A percentile compares a stretch with the other conserved stretches of the same genome.
These are phyloP conservation scores for Sparassis latifolia DNA, from an alignment of 1,284 basidiomycete genomes.

Conservation along the genomic window DNA sequence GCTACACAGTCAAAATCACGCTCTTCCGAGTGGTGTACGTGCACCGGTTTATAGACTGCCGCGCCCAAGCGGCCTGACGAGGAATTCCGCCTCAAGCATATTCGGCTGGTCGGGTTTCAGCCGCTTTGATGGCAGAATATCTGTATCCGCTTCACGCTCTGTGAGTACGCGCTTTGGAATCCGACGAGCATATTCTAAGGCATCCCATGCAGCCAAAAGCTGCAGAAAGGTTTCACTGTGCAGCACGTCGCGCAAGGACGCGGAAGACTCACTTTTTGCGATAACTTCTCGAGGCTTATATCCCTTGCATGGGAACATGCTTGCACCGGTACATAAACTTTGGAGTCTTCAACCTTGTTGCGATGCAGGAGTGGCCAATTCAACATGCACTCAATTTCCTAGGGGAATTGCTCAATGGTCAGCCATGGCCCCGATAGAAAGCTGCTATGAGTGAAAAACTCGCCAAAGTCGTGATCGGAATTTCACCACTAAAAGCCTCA, in stretches of 20 bases:
- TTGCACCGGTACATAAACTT: conserved; percentile 66
- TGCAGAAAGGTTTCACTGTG: conserved; percentile 17
- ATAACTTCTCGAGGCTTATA: conserved; percentile 46
- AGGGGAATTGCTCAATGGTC: neutral
- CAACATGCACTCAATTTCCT: conserved; percentile 73
- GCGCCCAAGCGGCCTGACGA: neutral
- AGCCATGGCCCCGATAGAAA: neutral
- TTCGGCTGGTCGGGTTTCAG: neutral
- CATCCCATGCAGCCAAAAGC: conserved; percentile 72
- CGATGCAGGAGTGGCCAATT: conserved; percentile 83
- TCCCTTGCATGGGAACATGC: conserved; percentile 48
- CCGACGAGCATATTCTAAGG: conserved; percentile 74
- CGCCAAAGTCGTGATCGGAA: conserved; percentile 67
- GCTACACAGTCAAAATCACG: no score
- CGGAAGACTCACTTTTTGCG: conserved; percentile 45
- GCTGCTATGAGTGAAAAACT: conserved; percentile 13
- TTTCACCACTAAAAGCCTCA: conserved; percentile 71
- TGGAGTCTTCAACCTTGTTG: conserved; percentile 92
- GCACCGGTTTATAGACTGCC: no score
- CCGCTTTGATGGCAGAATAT: neutral
- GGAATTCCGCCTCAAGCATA: neutral
- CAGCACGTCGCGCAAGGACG: no score
- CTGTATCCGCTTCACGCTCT: neutral
- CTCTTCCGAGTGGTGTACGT: no score
- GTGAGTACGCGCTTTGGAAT: conserved; percentile 62